Conservation (phyloP, 2,329 filamentous ascomycete genomes). For the Pyricularia sp. region DNA sequence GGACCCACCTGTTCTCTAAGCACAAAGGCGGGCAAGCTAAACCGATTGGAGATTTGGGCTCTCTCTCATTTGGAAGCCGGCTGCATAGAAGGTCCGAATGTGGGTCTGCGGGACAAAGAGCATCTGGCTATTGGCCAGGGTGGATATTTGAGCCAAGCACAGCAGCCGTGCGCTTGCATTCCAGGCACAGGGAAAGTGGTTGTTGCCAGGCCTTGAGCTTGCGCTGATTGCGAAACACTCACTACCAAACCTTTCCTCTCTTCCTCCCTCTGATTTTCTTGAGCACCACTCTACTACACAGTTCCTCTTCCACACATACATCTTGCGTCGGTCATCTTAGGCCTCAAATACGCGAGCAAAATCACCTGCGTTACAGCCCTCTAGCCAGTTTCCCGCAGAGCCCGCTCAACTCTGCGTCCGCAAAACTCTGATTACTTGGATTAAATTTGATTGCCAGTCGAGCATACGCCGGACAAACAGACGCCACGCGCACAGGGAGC, state of each 20-base stretch:
- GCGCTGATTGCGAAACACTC: slow-evolving; percentile 12
- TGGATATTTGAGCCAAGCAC: background rate
- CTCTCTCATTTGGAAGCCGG: background rate
- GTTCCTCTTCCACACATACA: slow-evolving; percentile 6
- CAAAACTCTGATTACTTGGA: background rate
- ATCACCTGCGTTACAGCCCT: background rate
- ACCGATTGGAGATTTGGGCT: background rate
- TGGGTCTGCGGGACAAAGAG: background rate
- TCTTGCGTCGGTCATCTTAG: background rate
- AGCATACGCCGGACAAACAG: background rate
- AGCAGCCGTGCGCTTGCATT: background rate
- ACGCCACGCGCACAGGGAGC: background rate
- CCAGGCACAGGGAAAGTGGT: background rate
- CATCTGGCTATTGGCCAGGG: background rate
- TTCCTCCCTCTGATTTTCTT: slow-evolving; percentile 8
- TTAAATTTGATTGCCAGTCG: background rate
- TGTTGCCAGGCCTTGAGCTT: background rate
- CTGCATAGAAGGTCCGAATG: background rate
- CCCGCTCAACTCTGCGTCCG: background rate
- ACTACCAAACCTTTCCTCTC: slow-evolving; percentile 14
- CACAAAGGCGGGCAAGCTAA: background rate
- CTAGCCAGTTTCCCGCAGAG: background rate
- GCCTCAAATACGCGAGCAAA: background rate
- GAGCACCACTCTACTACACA: slow-evolving; percentile 7
- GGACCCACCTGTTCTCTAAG: background rate